phyloP scores from a whole-genome alignment of 2,329 filamentous ascomycete species.

The Nannizziopsis arthrosporioides region DNA sequence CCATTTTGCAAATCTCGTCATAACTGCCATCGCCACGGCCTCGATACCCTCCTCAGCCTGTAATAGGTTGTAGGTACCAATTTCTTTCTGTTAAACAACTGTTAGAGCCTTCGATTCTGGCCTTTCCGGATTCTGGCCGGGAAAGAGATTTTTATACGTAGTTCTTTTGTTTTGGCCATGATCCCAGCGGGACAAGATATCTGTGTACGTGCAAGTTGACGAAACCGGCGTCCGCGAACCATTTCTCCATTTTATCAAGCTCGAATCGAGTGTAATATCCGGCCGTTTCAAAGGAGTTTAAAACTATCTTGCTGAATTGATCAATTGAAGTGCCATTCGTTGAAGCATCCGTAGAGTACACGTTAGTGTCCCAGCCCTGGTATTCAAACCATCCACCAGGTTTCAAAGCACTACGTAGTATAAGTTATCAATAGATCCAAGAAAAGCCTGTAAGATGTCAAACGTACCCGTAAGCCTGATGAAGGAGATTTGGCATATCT shows the following conservation, averaged over 20 bases:
- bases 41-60: slow-evolving; percentile 21
- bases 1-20: slow-evolving; percentile 20
- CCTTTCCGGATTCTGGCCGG: neutral
- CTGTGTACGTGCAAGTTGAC: slow-evolving; percentile 17
- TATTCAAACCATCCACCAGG: slow-evolving; percentile 37
- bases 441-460: no score
- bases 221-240: slow-evolving; percentile 21
- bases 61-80: slow-evolving; percentile 20
- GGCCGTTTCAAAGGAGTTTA: neutral
- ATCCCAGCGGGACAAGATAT: slow-evolving; percentile 20
- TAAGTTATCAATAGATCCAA: no score
- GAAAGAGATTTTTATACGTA: slow-evolving; percentile 11
- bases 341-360: slow-evolving; percentile 23
- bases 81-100: slow-evolving; percentile 16
- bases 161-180: slow-evolving; percentile 21
- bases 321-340: slow-evolving; percentile 7
- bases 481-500: slow-evolving; percentile 44
- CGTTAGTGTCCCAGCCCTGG: slow-evolving; percentile 24
- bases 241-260: slow-evolving; percentile 15
- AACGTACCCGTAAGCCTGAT: slow-evolving; percentile 36
- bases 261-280: slow-evolving; percentile 9
- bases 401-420: slow-evolving; percentile 14
- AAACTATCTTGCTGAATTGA: slow-evolving; percentile 2
- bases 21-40: slow-evolving; percentile 21
- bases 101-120: no score